Base-by-base conservation (phyloP, 1,284 basidiomycete species). In the Cryptococcus hybrid region DNA sequence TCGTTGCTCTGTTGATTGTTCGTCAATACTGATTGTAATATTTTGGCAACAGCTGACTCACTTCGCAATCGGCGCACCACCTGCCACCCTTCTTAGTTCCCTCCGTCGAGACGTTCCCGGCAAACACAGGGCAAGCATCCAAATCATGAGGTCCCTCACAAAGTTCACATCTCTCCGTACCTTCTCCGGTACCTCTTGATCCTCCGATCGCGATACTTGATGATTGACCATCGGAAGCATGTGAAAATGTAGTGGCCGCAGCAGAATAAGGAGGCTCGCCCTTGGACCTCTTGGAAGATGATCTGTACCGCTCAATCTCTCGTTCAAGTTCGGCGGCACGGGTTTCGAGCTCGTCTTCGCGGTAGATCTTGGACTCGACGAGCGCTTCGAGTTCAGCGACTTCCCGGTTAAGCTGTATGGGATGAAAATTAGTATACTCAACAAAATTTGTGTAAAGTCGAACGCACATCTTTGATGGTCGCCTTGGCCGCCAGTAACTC, bases 311-410 rank as follows among this genome's bases (percentile, higher is more conserved):
- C 48, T 55, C 66, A 47, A 67, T 54, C 45, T 74, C 67, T 30
- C 67, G 65, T 66, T 89, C 88, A 48, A 89, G 79, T 3, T 84
- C 83, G 63, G 89, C 85, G 43, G 94, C 78, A 68, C 92, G 89
- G 66, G 86, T 86, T 72, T 95, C 92, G 42, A 96, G 85, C 69
- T 94, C 92, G 71, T 93, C 92, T 84, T 96, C 92, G 52, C 87
- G 86, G 75, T 94, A 94, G 64, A 95, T 95, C 87, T 96, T 95
- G 56, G 89, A 85, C 76, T 96, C 92, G 40, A 95, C 86, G 47
- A 96, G 81, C 56, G 86, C 84, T 75, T 96, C 92, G 24, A 96
- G 82, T 73, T 95, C 91, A 52, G 86, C 85, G 52, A 95, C 89
- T 78, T 95, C 91, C 69, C 92, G 90, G 77, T 92, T 89, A 60